Evolutionary conservation across 805 yeast species (phyloP), one percentile per base, ranked within the genome.

Genomic region (Starmera pachycereana): DNA sequence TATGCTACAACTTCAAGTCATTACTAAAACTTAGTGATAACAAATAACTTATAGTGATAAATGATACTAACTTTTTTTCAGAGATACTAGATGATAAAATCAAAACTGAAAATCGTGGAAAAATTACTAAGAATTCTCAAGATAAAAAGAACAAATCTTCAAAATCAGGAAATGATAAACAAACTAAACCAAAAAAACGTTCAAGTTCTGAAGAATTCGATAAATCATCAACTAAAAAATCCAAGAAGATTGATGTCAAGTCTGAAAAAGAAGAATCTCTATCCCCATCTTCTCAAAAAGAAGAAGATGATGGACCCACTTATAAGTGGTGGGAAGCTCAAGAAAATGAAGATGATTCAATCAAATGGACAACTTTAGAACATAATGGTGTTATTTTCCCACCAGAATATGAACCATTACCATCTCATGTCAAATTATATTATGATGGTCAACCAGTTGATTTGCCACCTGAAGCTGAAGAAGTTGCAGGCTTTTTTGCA

Each of bases 321-420:
- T 79, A 74, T 55, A 80, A 78, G 59, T 79, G 95, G 94, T 87
- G 95, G 92, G 90, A 85, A 56, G 76, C 74, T 34, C 76, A 74
- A 35, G 58, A 63, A 30, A 82, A 81, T 47, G 61, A 77, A 29
- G 83, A 84, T 53, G 90, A 81, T 29, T 74, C 80, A 33, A 69
- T 79, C 40, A 86, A 87, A 55, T 90, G 98, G 98, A 80, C 76
- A 19, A 73, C 88, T 1, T 64, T 90, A 39, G 86, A 76, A 46
- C 98, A 90, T 57, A 78, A 74, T 48, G 98, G 98, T 52, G 96
- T 90, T 11, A 63, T 89, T 29, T 90, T 90, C 53, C 97, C 98
- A 2, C 97, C 97, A 0, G 81, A 76, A 3, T 90, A 90, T 58
- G 89, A 81, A 54, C 88, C 92, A 4, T 63, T 90, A 35, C 97